A percentile compares a stretch with the other conserved stretches of the same genome.
phyloP scores from a whole-genome alignment of 176 grass and related monocot genomes.

The Paspalum vaginatum region DNA sequence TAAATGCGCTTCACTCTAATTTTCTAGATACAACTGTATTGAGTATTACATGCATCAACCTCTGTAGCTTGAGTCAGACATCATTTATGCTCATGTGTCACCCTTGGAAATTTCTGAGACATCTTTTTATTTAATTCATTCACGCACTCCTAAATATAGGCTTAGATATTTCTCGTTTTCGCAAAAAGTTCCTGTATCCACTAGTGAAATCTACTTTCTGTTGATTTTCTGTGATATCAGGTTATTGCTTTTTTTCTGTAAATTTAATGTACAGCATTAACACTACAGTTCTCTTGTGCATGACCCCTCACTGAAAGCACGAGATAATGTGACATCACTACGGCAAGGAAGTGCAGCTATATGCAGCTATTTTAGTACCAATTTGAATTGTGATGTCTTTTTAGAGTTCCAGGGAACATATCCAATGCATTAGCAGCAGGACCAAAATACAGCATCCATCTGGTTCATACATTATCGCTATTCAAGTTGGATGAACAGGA shows the following conservation, averaged over 20 bases:
- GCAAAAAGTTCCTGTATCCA: neutral
- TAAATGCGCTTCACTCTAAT: neutral
- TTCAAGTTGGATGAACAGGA: too few species aligned
- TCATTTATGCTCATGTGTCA: neutral
- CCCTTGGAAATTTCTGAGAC: neutral
- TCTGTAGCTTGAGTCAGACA: neutral
- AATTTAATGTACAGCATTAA: neutral
- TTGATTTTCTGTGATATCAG: neutral
- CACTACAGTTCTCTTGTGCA: neutral
- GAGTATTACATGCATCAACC: neutral
- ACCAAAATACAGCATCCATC: neutral
- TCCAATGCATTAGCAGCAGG: neutral
- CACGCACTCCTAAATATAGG: neutral
- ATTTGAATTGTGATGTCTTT: neutral
- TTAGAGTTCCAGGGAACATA: neutral
- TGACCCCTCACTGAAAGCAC: neutral
- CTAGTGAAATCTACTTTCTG: neutral
- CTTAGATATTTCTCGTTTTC: neutral
- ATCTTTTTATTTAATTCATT: neutral
- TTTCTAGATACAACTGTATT: constrained; percentile 4
- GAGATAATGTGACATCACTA: neutral
- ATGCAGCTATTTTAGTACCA: neutral
- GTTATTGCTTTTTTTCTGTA: neutral
- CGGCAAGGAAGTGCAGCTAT: neutral
- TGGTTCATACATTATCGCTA: neutral